phyloP scores from a whole-genome alignment of 2,329 filamentous ascomycete genomes.

The Talaromyces marneffei region DNA sequence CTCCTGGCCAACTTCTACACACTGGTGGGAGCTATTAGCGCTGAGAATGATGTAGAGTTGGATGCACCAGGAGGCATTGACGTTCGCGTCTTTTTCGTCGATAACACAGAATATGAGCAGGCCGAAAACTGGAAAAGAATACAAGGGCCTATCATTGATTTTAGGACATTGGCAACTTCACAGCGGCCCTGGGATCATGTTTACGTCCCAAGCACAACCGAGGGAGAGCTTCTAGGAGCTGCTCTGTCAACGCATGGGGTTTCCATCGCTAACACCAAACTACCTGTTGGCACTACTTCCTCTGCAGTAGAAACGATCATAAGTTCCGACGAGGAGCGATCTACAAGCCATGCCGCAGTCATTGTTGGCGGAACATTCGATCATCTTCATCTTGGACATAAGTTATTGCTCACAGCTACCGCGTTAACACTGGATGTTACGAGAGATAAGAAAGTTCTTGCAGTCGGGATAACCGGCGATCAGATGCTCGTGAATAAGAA shows the following conservation, averaged over 20 bases:
- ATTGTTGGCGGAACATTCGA: conserved; percentile 94
- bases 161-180: conserved; percentile 43
- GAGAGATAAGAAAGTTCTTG: conserved; percentile 51
- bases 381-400: conserved; percentile 91
- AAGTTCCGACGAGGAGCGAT: conserved; percentile 17
- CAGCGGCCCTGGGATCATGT: conserved; percentile 28
- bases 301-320: conserved; percentile 22
- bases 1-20: conserved; percentile 72
- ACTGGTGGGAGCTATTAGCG: conserved; percentile 66
- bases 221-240: conserved; percentile 24
- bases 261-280: conserved; percentile 18
- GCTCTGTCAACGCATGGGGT: conserved; percentile 25
- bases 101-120: conserved; percentile 45
- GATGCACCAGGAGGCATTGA: conserved; percentile 68
- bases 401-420: conserved; percentile 87
- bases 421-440: conserved; percentile 61
- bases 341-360: conserved; percentile 52
- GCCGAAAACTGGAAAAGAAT: conserved; percentile 10
- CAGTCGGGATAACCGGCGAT: conserved; percentile 84
- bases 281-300: conserved; percentile 18
- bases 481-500: conserved; percentile 84
- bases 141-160: conserved; percentile 47
- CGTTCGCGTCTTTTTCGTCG: conserved; percentile 65
- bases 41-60: conserved; percentile 57
- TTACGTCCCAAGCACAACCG: conserved; percentile 26